Evolutionary conservation across 306 rosid species (phyloP).

Genomic region (Sechiopsis laciniata): DNA sequence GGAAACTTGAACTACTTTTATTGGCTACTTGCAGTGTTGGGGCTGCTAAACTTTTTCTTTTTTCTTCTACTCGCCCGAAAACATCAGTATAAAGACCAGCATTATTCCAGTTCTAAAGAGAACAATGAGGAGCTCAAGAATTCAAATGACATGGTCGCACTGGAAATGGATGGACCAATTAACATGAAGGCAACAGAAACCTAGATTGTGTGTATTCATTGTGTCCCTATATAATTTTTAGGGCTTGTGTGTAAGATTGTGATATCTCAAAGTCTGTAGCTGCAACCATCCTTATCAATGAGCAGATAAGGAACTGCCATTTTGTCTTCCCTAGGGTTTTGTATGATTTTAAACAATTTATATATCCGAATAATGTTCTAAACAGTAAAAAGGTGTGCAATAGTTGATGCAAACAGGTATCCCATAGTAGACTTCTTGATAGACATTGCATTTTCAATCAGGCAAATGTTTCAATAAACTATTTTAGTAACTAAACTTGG

Average conservation of each 20-base stretch:
- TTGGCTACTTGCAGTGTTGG: conserved; percentile 67
- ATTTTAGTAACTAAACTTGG: background rate
- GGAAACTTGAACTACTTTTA: conserved; percentile 67
- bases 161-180: conserved; percentile 31
- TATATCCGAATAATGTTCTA: too few species aligned
- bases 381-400: too few species aligned
- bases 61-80: conserved; percentile 59
- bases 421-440: too few species aligned
- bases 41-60: conserved; percentile 45
- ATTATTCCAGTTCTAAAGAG: conserved; percentile 23
- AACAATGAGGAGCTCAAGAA: conserved; percentile 41
- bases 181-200: conserved; percentile 41
- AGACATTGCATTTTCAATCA: background rate
- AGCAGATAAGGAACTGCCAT: background rate
- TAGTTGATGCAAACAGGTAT: too few species aligned
- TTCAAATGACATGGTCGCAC: conserved; percentile 32
- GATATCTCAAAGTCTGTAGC: conserved; percentile 7
- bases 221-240: background rate
- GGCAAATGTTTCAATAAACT: background rate
- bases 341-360: too few species aligned
- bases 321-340: background rate
- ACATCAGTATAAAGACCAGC: conserved; percentile 69
- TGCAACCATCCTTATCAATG: conserved; percentile 1
- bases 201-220: conserved; percentile 25
- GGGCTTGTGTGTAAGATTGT: background rate